Evolutionary conservation across 2,329 filamentous ascomycete genomes (phyloP), one percentile per base, ranked within the genome.

Genomic region (Arthroderma uncinatum): DNA sequence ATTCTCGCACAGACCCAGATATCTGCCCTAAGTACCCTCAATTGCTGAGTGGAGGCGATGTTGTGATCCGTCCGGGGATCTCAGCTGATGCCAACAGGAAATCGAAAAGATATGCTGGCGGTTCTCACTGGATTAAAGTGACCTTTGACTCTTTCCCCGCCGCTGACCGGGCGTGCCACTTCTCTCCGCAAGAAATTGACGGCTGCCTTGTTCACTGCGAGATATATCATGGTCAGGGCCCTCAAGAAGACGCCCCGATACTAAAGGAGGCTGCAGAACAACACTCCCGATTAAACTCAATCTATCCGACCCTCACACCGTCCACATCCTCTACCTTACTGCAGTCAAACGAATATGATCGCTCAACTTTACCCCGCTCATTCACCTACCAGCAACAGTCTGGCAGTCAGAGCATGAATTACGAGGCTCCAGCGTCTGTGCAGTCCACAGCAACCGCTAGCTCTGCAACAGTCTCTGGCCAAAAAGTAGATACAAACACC

Each of bases 71-170:
- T 58, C 79, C 81, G 54, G 80, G 81, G 8, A 74, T 95, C 55
- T 86, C 85, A 1, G 74, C 80, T 16, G 84, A 86, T 37, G 88
- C 94, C 65, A 82, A 90, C 57, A 78, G 80, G 55, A 86, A 91
- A 69, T 88, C 92, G 66, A 89, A 91, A 71, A 82, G 80, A 60
- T 90, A 89, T 61, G 86, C 85, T 48, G 87, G 89, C 53, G 92
- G 92, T 44, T 81, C 87, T 64, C 88, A 95, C 75, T 97, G 92
- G 92, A 89, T 96, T 65, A 90, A 90, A 70, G 78, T 91, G 57
- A 91, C 87, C 0, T 91, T 89, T 65, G 87, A 89, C 71, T 87
- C 83, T 42, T 78, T 79, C 53, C 80, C 86, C 63, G 84, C 86
- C 1, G 87, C 85, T 19, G 84, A 87, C 59, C 77, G 82, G 9